Base-by-base conservation (phyloP, 83 land plant species). In the Picea abies region DNA sequence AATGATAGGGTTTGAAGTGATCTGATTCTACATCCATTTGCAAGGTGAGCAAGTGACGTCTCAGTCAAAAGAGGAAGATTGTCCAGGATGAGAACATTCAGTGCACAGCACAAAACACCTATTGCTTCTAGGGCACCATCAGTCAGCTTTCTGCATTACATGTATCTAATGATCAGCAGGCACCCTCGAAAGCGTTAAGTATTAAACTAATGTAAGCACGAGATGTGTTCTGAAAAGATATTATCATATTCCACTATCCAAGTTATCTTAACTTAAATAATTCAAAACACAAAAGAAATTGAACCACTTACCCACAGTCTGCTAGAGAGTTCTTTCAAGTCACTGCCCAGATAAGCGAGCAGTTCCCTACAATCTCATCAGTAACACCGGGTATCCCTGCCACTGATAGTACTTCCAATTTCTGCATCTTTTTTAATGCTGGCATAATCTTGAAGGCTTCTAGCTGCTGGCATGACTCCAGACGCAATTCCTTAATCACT, bases 381-480 rank as follows among this genome's bases (percentile, higher is more conserved):
- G 60, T 66, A 37, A 91, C 92, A 65, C 73, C 61, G 32, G 67
- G 64, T 25, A 83, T 75, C 35, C 88, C 86, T 32, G 82, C 87
- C 39, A 93, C 47, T 58, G 91, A 85, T 49, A 91, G 44, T 4
- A 86, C 87, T 83, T 91, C 86, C 84, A 93, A 80, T 62, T 82
- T 49, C 11, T 86, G 39, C 35, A 88, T 69, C 65, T 83, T 84
- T 41, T 63, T 79, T 63, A 89, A 65, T 29, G 84, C 52, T 22
- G 87, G 91, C 60, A 87, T 70, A 73, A 91, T 86, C 64, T 78
- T 76, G 88, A 90, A 81, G 70, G 89, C 88, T 75, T 92, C 87
- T 67, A 94, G 64, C 14, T 79, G 67, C 47, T 82, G 71, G 73
- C 93, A 94, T 44, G 84, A 87, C 82, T 92, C 93, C 56, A 94